These are phyloP conservation scores for Paraphoma chrysanthemicola DNA, from an alignment of 2,329 filamentous ascomycete species.

Conservation along the genomic window DNA sequence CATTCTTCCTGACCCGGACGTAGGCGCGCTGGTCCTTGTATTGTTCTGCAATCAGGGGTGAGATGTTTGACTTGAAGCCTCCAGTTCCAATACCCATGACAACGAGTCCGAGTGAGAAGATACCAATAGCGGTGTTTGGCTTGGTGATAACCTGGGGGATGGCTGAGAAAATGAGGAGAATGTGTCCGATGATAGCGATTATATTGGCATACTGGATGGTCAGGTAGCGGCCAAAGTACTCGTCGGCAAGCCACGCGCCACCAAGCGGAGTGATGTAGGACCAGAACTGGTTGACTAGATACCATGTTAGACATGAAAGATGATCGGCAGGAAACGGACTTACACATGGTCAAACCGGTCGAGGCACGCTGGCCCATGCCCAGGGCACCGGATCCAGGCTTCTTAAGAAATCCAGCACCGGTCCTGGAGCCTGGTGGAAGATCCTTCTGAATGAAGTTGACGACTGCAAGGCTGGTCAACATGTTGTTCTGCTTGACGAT, in stretches of 20 bases:
- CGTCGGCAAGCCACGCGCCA: slow-evolving; percentile 66
- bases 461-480: slow-evolving; percentile 11
- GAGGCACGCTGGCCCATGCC: slow-evolving; percentile 63
- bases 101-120: slow-evolving; percentile 64
- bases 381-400: slow-evolving; percentile 54
- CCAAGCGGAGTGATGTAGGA: slow-evolving; percentile 65
- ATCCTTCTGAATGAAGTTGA: slow-evolving; percentile 48
- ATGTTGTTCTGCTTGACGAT: no score
- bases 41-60: slow-evolving; percentile 67
- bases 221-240: slow-evolving; percentile 67
- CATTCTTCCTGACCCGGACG: slow-evolving; percentile 36
- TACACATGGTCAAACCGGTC: slow-evolving; percentile 57
- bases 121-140: slow-evolving; percentile 57
- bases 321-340: not conserved
- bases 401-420: slow-evolving; percentile 43
- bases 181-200: slow-evolving; percentile 64
- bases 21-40: slow-evolving; percentile 40
- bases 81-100: slow-evolving; percentile 72
- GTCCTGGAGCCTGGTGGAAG: slow-evolving; percentile 42
- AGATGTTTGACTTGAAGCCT: slow-evolving; percentile 72
- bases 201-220: slow-evolving; percentile 64
- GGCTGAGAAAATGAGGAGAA: slow-evolving; percentile 64
- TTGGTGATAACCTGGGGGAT: slow-evolving; percentile 60
- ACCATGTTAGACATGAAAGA: not conserved
- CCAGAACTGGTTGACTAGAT: slow-evolving; percentile 60